Conservation (phyloP, 805 yeast species). For the Starmerella geochares region DNA sequence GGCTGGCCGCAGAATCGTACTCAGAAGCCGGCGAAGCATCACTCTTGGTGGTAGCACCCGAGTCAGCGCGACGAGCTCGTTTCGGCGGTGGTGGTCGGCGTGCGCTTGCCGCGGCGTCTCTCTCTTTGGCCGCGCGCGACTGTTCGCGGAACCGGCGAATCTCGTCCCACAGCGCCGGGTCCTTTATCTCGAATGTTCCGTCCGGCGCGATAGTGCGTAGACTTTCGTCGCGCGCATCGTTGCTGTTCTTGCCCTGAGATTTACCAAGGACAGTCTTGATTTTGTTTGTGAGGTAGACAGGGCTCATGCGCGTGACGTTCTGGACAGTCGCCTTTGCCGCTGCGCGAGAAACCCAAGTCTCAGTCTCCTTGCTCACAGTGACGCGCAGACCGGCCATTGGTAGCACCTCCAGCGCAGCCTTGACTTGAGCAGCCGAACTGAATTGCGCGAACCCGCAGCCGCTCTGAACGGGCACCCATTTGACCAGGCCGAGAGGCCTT, state of each 20-base stretch:
- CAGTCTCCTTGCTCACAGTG: not conserved
- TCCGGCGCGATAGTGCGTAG: not conserved
- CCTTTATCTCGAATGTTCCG: not conserved
- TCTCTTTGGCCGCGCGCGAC: not conserved
- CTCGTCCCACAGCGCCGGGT: conserved; percentile 1
- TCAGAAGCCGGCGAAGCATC: too few species aligned
- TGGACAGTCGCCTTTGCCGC: conserved; percentile 1
- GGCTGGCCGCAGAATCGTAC: too few species aligned
- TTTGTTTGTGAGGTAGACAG: not conserved
- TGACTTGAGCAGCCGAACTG: conserved; percentile 7
- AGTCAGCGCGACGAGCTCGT: too few species aligned
- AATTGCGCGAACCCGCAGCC: conserved; percentile 5
- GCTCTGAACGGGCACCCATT: not conserved
- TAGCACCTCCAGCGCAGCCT: conserved; percentile 4
- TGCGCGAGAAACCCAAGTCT: not conserved
- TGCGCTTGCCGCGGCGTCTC: not conserved
- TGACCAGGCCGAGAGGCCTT: conserved; percentile 1
- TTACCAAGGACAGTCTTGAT: not conserved
- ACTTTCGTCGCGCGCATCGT: not conserved
- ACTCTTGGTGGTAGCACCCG: too few species aligned
- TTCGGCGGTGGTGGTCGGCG: not conserved
- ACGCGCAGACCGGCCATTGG: conserved; percentile 2
- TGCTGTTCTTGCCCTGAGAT: not conserved
- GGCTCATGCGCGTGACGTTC: conserved; percentile 7
- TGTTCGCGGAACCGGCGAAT: conserved; percentile 4